Percentiles rank a stretch among this genome's conserved stretches.
Conservation (phyloP, 345 rosid species). For the Clarkia xantiana region DNA sequence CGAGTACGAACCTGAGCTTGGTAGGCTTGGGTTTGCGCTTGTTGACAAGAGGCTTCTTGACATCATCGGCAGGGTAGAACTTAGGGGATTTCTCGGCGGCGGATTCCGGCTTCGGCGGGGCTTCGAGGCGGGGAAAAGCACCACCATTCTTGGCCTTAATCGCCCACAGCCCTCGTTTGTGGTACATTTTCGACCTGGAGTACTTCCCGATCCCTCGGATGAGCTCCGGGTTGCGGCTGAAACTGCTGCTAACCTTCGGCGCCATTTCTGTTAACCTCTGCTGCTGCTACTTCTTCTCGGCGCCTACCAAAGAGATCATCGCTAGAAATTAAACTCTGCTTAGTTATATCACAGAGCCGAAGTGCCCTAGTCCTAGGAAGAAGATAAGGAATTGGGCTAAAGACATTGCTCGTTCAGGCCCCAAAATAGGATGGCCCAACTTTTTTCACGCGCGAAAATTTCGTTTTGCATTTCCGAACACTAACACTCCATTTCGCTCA, state of each 20-base stretch:
- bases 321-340: too few species aligned
- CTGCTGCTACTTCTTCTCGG: too few species aligned
- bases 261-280: conserved; percentile 23
- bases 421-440: too few species aligned
- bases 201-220: conserved; percentile 47
- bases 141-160: conserved; percentile 82
- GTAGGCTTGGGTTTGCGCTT: conserved; percentile 54
- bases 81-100: conserved; percentile 37
- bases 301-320: too few species aligned
- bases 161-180: conserved; percentile 62
- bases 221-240: conserved; percentile 41
- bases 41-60: conserved; percentile 60
- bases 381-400: too few species aligned
- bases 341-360: too few species aligned
- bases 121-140: conserved; percentile 63
- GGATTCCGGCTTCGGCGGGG: conserved; percentile 33
- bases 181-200: conserved; percentile 56
- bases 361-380: too few species aligned
- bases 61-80: too few species aligned
- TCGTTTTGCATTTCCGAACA: too few species aligned
- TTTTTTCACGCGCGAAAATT: too few species aligned
- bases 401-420: too few species aligned
- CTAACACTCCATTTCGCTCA: too few species aligned
- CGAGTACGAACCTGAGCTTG: conserved; percentile 37
- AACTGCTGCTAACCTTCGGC: conserved; percentile 20